These are phyloP conservation scores for Xerocomus cyaneibrunnescens DNA, from an alignment of 1,284 basidiomycete species.

Conservation along the genomic window DNA sequence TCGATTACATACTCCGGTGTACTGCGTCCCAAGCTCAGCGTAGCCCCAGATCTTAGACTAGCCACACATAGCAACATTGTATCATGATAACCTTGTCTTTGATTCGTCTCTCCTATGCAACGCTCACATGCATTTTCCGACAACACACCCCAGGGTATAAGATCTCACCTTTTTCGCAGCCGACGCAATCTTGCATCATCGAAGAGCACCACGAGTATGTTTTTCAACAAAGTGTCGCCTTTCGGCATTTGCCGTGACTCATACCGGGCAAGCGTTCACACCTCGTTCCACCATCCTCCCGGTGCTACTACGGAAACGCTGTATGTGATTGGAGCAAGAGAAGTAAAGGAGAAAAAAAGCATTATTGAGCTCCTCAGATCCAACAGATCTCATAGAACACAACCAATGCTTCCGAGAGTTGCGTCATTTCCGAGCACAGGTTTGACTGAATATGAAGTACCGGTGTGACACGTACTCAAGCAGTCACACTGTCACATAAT, in stretches of 20 bases:
- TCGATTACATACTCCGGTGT: constrained; percentile 5
- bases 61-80: not conserved
- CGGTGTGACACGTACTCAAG: constrained; percentile 23
- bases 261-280: not conserved
- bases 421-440: constrained; percentile 31
- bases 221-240: not conserved
- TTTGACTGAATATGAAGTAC: constrained; percentile 22
- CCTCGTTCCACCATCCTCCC: not conserved
- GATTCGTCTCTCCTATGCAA: not conserved
- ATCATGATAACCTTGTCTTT: too few species aligned
- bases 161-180: constrained; percentile 1
- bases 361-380: constrained; percentile 18
- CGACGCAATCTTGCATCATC: not conserved
- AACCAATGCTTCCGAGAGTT: constrained; percentile 12
- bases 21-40: constrained; percentile 1
- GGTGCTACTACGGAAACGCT: not conserved
- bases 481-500: constrained; percentile 32
- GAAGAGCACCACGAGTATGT: not conserved
- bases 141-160: not conserved
- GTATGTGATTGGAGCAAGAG: constrained; percentile 7
- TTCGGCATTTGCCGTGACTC: too few species aligned
- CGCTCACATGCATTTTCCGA: not conserved
- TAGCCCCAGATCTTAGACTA: not conserved
- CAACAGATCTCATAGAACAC: constrained; percentile 13
- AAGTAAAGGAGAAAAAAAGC: not conserved